A percentile compares a stretch with the other conserved stretches of the same genome.
Evolutionary conservation across 2,329 filamentous ascomycete species (phyloP).

Genomic region (Dactylellina haptotyla): DNA sequence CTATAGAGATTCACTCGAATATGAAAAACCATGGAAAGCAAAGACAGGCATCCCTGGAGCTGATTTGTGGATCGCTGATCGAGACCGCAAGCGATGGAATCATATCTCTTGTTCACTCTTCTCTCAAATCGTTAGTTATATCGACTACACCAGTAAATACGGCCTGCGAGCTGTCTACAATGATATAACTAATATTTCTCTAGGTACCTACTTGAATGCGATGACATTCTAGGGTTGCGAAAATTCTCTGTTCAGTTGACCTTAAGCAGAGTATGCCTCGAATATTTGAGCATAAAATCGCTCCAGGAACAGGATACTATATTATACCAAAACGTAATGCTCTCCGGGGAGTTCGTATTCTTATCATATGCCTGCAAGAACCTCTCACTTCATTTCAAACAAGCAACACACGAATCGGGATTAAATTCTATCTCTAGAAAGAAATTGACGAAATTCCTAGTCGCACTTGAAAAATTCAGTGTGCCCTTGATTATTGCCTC

Average conservation of each 20-base stretch:
- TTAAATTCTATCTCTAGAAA: neutral
- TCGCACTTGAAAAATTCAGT: neutral
- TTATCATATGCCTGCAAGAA: constrained; percentile 13
- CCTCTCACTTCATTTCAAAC: neutral
- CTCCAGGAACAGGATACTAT: neutral
- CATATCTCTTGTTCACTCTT: constrained; percentile 14
- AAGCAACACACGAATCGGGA: neutral
- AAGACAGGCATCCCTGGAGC: neutral
- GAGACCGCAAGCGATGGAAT: constrained; percentile 2
- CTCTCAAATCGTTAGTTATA: constrained; percentile 4
- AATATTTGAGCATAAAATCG: neutral
- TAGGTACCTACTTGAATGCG: constrained; percentile 14
- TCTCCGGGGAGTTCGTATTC: constrained; percentile 12
- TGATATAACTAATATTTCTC: neutral
- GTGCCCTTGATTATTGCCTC: no score
- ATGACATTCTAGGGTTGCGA: neutral
- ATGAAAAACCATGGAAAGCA: constrained; percentile 1
- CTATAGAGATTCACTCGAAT: neutral
- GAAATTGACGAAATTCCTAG: neutral
- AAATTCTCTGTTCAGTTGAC: neutral
- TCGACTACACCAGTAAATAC: neutral
- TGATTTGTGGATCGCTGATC: constrained; percentile 9
- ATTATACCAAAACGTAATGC: neutral
- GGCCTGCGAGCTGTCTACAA: neutral
- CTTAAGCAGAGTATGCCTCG: neutral